Evolutionary conservation across 371 early-diverging fungal genomes (phyloP), one percentile per base, ranked within the genome.

Genomic region (Actinomortierella ambigua): DNA sequence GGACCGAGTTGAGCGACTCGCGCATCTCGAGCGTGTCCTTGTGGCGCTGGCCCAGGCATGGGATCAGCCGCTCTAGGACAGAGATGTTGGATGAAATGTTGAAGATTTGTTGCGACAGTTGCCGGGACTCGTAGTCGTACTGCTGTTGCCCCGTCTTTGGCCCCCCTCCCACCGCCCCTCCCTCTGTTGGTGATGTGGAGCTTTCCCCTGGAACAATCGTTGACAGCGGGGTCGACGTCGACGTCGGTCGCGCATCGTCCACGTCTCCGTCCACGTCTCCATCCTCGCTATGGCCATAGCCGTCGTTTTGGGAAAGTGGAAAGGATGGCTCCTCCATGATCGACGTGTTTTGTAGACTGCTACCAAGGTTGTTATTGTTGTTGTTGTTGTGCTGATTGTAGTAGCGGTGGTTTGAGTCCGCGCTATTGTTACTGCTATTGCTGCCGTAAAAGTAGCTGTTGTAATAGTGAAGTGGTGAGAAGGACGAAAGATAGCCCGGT

Each of bases 71-170:
- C 34, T 70, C 70, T 24, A 70, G 56, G 1, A 70, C 70, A 2
- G 70, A 57, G 26, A 70, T 64, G 34, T 70, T 70, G 55, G 70
- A 70, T 0, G 70, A 70, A 28, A 70, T 65, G 47, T 70, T 70
- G 52, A 70, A 70, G 28, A 70, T 70, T 29, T 70, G 70, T 26
- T 70, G 70, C 6, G 70, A 65, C 17, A 65, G 50, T 22, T 70
- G 70, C 4, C 70, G 70, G 23, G 65, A 62, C 61, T 70, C 62
- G 42, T 70, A 70, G 49, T 70, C 70, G 26, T 65, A 59, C 22
- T 70, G 34, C 34, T 34, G 7, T 11, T 4, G 11, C 34, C 7
- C 34, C 11, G 34, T 6, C 34, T 6, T 34, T 4, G 11, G 34
- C 34, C 7, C 7, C 34, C 7, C 34, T 34, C 4, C 4, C 34